A percentile compares a stretch with the other conserved stretches of the same genome.
Conservation (phyloP, 352 stramenopile species). For the Phytophthora pluvialis region DNA sequence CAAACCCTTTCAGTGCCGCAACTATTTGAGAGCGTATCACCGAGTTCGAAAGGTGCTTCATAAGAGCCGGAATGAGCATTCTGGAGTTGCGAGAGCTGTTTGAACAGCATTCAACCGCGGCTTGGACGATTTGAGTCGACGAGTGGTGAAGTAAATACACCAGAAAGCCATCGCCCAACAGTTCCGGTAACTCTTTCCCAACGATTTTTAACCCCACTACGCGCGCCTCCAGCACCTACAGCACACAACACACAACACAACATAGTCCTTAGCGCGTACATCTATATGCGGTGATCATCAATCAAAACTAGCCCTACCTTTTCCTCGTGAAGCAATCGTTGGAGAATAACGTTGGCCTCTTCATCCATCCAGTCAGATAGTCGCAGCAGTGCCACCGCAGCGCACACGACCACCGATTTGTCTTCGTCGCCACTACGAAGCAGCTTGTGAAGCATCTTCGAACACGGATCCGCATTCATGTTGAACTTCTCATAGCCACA, state of each 20-base stretch:
- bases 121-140: conserved; percentile 75
- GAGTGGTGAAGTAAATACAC: conserved; percentile 86
- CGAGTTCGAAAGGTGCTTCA: conserved; percentile 81
- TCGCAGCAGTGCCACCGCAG: conserved; percentile 74
- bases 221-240: conserved; percentile 62
- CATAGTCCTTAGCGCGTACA: not conserved
- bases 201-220: conserved; percentile 87
- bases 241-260: not conserved
- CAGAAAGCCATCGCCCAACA: conserved; percentile 83
- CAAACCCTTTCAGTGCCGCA: conserved; percentile 71
- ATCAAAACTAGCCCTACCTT: conserved; percentile 36
- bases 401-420: conserved; percentile 72
- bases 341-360: conserved; percentile 80
- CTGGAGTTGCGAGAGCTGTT: conserved; percentile 77
- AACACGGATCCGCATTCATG: conserved; percentile 61
- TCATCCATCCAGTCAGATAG: conserved; percentile 90
- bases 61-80: conserved; percentile 84
- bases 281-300: not conserved
- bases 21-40: conserved; percentile 73
- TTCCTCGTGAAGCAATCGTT: conserved; percentile 83
- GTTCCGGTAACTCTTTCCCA: conserved; percentile 78
- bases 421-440: conserved; percentile 65
- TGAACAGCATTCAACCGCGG: conserved; percentile 81
- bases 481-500: conserved; percentile 82
- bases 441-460: conserved; percentile 67